phyloP scores from a whole-genome alignment of 352 stramenopile genomes.

The Paralagenidium karlingii region DNA sequence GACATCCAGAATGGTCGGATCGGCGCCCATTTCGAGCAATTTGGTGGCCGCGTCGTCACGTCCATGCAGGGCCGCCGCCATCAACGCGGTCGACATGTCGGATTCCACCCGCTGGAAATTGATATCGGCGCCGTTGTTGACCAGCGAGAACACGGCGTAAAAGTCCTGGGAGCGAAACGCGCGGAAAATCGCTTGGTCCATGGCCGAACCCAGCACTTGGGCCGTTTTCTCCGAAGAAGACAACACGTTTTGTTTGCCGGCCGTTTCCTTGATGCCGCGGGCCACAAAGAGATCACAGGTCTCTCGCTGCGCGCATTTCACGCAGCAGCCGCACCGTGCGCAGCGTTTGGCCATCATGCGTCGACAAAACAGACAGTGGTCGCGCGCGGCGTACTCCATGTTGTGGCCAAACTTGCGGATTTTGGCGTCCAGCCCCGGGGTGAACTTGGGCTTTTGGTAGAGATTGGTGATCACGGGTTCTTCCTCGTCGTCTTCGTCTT shows the following conservation, averaged over 20 bases:
- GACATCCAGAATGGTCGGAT: constrained; percentile 41
- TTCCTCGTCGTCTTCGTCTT: constrained; percentile 54
- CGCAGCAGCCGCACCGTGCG: constrained; percentile 40
- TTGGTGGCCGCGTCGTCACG: constrained; percentile 57
- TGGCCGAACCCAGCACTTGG: constrained; percentile 66
- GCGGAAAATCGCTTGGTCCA: constrained; percentile 74
- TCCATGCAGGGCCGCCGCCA: constrained; percentile 70
- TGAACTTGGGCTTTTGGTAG: constrained; percentile 40
- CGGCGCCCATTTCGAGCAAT: constrained; percentile 45
- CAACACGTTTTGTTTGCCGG: constrained; percentile 9
- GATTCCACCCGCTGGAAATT: constrained; percentile 77
- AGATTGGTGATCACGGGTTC: constrained; percentile 72
- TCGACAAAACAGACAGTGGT: constrained; percentile 45
- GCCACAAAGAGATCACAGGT: constrained; percentile 11
- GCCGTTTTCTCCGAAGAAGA: constrained; percentile 63
- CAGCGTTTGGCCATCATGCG: constrained; percentile 72
- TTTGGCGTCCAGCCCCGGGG: constrained; percentile 56
- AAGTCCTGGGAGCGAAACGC: constrained; percentile 70
- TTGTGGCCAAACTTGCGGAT: constrained; percentile 49
- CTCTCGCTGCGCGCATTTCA: constrained; percentile 66
- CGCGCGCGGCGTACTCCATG: constrained; percentile 63
- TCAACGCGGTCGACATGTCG: constrained; percentile 55
- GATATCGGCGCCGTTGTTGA: constrained; percentile 75
- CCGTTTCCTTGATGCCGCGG: background rate
- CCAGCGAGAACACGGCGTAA: constrained; percentile 64